Evolutionary conservation across 345 rosid genomes (phyloP).

Genomic region (Pugionium cornutum): DNA sequence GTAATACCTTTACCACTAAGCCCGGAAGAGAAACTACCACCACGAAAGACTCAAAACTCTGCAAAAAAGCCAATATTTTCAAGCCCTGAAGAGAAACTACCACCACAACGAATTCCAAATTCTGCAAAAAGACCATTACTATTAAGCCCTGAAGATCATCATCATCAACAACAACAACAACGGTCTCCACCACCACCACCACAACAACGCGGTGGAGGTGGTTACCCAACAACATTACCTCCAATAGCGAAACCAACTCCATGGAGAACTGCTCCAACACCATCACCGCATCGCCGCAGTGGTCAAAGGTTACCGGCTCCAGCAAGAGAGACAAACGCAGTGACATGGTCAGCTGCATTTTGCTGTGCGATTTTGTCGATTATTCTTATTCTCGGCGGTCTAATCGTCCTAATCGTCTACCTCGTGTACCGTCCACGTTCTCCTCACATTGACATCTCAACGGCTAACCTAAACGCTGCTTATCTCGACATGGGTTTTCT

Average conservation of each 20-base stretch:
- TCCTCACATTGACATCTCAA: slow-evolving; percentile 62
- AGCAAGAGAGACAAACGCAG: slow-evolving; percentile 43
- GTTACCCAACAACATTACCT: slow-evolving; percentile 33
- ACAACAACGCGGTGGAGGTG: slow-evolving; percentile 27
- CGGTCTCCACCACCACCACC: neutral
- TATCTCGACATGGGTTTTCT: slow-evolving; percentile 75
- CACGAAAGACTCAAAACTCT: slow-evolving; percentile 19
- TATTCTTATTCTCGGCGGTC: slow-evolving; percentile 66
- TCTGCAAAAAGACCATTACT: slow-evolving; percentile 27
- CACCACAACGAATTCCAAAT: slow-evolving; percentile 4
- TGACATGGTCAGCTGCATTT: slow-evolving; percentile 63
- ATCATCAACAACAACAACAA: slow-evolving; percentile 11
- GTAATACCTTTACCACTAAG: slow-evolving; percentile 37
- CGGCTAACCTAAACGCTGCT: slow-evolving; percentile 75
- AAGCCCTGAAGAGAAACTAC: slow-evolving; percentile 21
- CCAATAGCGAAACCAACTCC: slow-evolving; percentile 41
- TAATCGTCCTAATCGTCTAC: slow-evolving; percentile 65
- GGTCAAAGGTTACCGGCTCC: slow-evolving; percentile 24
- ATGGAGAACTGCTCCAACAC: slow-evolving; percentile 35
- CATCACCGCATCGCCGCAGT: slow-evolving; percentile 33
- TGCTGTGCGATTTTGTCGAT: slow-evolving; percentile 74
- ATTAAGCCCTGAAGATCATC: slow-evolving; percentile 34
- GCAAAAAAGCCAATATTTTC: slow-evolving; percentile 13
- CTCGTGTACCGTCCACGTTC: slow-evolving; percentile 79
- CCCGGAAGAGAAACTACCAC: slow-evolving; percentile 33